These are phyloP conservation scores for Danielozyma ontarioensis DNA, from an alignment of 805 yeast genomes.

Conservation along the genomic window DNA sequence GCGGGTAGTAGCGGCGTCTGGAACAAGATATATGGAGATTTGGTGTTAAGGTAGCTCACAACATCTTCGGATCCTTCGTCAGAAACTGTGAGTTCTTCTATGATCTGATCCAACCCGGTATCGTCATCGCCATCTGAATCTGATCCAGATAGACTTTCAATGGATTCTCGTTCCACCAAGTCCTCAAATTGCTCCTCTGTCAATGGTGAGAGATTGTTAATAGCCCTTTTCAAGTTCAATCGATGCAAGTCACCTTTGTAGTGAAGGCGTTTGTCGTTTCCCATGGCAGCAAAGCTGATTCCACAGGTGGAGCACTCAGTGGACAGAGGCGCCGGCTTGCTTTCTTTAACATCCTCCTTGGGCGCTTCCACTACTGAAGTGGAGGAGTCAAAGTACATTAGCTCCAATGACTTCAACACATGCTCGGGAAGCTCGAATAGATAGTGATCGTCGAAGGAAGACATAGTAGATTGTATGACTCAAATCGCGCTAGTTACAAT, in stretches of 20 bases:
- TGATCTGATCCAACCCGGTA: slow-evolving; percentile 17
- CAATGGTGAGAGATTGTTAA: slow-evolving; percentile 41
- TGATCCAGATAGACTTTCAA: slow-evolving; percentile 57
- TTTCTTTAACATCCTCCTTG: slow-evolving; percentile 1
- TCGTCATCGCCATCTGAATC: slow-evolving; percentile 31
- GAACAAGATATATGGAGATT: slow-evolving; percentile 64
- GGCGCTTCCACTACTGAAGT: slow-evolving; percentile 29
- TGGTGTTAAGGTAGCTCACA: slow-evolving; percentile 56
- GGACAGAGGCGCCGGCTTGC: neutral
- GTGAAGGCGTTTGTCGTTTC: slow-evolving; percentile 32
- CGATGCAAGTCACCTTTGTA: slow-evolving; percentile 57
- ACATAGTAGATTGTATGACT: too few species aligned
- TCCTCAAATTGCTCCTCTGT: slow-evolving; percentile 56
- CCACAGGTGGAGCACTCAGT: slow-evolving; percentile 15
- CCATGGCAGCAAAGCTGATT: slow-evolving; percentile 3
- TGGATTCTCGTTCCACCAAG: slow-evolving; percentile 43
- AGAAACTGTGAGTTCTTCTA: slow-evolving; percentile 8
- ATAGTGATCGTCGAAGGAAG: slow-evolving; percentile 33
- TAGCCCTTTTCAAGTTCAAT: slow-evolving; percentile 51
- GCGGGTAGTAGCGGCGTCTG: slow-evolving; percentile 42
- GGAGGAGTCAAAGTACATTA: slow-evolving; percentile 51
- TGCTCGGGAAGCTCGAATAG: slow-evolving; percentile 40
- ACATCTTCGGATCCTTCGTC: slow-evolving; percentile 28
- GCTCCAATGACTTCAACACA: slow-evolving; percentile 41
- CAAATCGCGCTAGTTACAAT: too few species aligned